Evolutionary conservation across 202 grass and related monocot genomes (phyloP), one percentile per base, ranked within the genome.

Genomic region (Eragrostis tef): DNA sequence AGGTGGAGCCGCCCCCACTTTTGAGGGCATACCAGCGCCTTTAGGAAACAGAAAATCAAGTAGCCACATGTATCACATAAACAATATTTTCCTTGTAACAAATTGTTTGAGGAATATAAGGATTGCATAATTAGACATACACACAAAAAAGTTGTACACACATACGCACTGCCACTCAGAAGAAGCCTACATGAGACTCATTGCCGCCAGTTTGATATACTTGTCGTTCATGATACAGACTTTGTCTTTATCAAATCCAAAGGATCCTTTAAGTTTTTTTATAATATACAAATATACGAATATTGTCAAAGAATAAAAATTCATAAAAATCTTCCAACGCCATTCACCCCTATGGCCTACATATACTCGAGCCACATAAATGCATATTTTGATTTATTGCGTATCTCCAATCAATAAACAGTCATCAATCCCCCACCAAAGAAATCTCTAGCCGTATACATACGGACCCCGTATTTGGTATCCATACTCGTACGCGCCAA

Each of bases 1-100:
- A 45, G 58, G 49, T 74, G 20, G 50, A 83, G 20, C 48, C 16
- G 21, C 60, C 72, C 2, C n/a, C 7, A 10, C 64, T 77, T 84
- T 61, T 50, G 2, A 69, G 43, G 12, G 82, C 54, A 72, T 24
- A 29, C 17, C 17, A 50, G 17, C 41, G 34, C 52, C 81, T 68
- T 47, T 36, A 47, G 39, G 6, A 75, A 75, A 36, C 49, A 76
- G 10, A 0, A 20, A n/a, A 70, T 21, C 24, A 20, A 58, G 16
- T 46, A 46, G 62, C 39, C 49, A 67, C 62, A 67, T 67, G 71
- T 58, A 34, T 48, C 25, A 3, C 46, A 7, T 7, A 77, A 76
- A 36, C 16, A 57, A 21, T 39, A 11, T 6, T 75, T 56, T 26
- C 10, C 21, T 69, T 13, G 15, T 54, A 24, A 4, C 4, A 10